phyloP scores from a whole-genome alignment of 1,284 basidiomycete species.

The Trametes pubescens region DNA sequence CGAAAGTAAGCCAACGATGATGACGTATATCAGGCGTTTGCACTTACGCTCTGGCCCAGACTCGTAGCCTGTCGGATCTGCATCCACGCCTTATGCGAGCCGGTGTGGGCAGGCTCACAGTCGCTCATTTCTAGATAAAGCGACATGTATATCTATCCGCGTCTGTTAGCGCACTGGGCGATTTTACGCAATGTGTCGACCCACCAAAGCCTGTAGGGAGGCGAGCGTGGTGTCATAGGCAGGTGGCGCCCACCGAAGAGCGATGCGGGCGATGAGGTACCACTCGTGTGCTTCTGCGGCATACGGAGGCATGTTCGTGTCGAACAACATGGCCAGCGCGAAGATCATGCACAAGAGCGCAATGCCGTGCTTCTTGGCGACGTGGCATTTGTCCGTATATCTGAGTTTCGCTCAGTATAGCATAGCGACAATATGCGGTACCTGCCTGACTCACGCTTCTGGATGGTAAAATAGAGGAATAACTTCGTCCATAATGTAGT shows the following conservation, averaged over 20 bases:
- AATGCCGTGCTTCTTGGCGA: conserved; percentile 51
- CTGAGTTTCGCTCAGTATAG: neutral
- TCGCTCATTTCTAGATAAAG: conserved; percentile 66
- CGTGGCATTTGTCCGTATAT: conserved; percentile 12
- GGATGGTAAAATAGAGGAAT: conserved; percentile 52
- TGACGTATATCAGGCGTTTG: neutral
- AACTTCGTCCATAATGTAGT: conserved; percentile 58
- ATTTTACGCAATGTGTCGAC: conserved; percentile 1
- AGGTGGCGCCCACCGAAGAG: conserved; percentile 57
- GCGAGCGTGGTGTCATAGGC: conserved; percentile 57
- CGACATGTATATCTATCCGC: conserved; percentile 58
- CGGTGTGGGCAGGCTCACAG: conserved; percentile 49
- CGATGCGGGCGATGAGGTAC: conserved; percentile 60
- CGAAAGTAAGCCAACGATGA: neutral
- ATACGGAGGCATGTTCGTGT: conserved; percentile 52
- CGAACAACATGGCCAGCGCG: conserved; percentile 53
- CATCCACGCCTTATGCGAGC: conserved; percentile 59
- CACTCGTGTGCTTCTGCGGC: conserved; percentile 64
- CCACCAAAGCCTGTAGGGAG: conserved; percentile 62
- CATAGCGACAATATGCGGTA: neutral
- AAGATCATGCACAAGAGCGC: conserved; percentile 63
- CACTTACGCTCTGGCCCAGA: conserved; percentile 60
- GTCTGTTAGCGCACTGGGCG: neutral
- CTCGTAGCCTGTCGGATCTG: conserved; percentile 64
- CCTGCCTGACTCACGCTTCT: conserved; percentile 43